Evolutionary conservation across 2,329 filamentous ascomycete genomes (phyloP).

Genomic region (Fusarium hainanense): DNA sequence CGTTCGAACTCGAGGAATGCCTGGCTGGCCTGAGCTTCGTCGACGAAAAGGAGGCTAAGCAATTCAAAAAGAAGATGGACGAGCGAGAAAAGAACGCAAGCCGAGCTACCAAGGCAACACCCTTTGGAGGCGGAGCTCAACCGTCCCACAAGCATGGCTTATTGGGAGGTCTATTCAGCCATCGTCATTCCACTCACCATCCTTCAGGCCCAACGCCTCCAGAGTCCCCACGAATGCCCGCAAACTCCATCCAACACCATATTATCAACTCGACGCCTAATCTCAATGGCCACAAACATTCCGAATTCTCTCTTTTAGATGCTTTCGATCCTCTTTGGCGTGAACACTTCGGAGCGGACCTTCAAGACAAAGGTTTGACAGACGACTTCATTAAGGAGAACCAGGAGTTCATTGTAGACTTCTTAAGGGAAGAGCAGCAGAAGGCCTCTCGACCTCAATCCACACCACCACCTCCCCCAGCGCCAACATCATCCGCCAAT

Average conservation of each 20-base stretch:
- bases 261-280: conserved; percentile 58
- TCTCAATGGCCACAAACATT: conserved; percentile 55
- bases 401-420: conserved; percentile 75
- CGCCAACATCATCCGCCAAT: conserved; percentile 47
- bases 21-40: conserved; percentile 90
- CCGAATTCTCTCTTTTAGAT: conserved; percentile 70
- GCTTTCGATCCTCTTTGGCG: conserved; percentile 74
- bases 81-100: conserved; percentile 95
- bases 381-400: conserved; percentile 76
- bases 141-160: conserved; percentile 58
- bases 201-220: conserved; percentile 68
- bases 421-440: conserved; percentile 68
- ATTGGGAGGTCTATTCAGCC: conserved; percentile 71
- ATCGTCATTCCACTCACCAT: conserved; percentile 66
- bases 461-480: conserved; percentile 45
- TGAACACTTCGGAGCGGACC: conserved; percentile 72
- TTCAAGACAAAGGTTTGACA: conserved; percentile 70
- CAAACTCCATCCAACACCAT: conserved; percentile 51
- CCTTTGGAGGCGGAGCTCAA: conserved; percentile 70
- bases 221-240: conserved; percentile 63
- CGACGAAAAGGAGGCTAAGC: conserved; percentile 97
- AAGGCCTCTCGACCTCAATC: conserved; percentile 45
- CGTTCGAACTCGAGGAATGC: conserved; percentile 94
- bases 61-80: conserved; percentile 97
- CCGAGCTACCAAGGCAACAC: conserved; percentile 83